Conservation (phyloP, 2,329 filamentous ascomycete species). For the Colletotrichum sublineola region DNA sequence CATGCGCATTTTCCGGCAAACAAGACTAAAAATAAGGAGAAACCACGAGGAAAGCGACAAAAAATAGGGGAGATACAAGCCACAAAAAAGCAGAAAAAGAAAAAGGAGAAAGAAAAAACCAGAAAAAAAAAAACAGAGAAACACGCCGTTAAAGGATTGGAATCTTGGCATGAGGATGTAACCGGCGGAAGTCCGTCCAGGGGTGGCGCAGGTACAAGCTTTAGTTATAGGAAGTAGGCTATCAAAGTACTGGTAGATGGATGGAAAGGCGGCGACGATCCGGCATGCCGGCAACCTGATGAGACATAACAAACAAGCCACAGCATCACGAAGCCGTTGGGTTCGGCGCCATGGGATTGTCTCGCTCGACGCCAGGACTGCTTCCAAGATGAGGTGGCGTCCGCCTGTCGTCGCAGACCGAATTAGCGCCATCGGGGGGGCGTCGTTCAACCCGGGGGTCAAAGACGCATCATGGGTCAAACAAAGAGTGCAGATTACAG, state of each 20-base stretch:
- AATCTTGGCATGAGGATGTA: not conserved
- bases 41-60: no score
- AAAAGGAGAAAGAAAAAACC: not conserved
- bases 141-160: slow-evolving; percentile 18
- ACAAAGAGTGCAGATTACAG: not conserved
- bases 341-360: slow-evolving; percentile 5
- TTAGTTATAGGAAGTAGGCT: no score
- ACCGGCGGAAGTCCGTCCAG: slow-evolving; percentile 26
- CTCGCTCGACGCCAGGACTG: slow-evolving; percentile 33
- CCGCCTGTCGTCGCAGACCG: slow-evolving; percentile 30
- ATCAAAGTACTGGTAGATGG: no score
- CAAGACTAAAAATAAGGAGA: not conserved
- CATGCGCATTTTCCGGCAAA: not conserved
- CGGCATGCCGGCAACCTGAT: slow-evolving; percentile 15
- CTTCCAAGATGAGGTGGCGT: slow-evolving; percentile 40
- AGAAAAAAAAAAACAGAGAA: not conserved
- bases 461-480: not conserved
- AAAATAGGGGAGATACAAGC: no score
- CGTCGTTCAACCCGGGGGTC: slow-evolving; percentile 3
- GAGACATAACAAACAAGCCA: slow-evolving; percentile 36
- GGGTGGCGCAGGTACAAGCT: slow-evolving; percentile 8
- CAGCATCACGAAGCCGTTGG: slow-evolving; percentile 32
- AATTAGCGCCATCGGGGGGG: slow-evolving; percentile 16
- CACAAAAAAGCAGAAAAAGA: not conserved
- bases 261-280: slow-evolving; percentile 7